Conservation (phyloP, 805 yeast genomes). For the Saccharomyces paradoxus region DNA sequence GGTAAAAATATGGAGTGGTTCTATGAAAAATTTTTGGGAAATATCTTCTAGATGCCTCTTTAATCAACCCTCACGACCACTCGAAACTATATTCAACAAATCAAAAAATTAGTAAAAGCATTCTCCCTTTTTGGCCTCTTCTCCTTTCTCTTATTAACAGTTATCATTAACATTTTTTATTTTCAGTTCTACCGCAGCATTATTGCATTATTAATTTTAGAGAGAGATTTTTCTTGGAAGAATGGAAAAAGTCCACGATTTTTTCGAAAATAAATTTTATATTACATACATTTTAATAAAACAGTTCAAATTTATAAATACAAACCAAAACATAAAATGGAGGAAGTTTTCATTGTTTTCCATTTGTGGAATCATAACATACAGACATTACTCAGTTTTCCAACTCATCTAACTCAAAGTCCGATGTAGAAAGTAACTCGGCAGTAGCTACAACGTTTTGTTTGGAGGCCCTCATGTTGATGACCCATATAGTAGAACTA, state of each 20-base stretch:
- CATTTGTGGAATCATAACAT: too few relatives aligned
- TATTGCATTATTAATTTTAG: not conserved
- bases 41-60: slow-evolving; percentile 35
- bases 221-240: not conserved
- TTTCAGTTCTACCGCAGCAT: not conserved
- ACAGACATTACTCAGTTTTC: not conserved
- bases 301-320: not conserved
- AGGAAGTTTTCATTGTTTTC: too few relatives aligned
- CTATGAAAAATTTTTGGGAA: slow-evolving; percentile 41
- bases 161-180: not conserved
- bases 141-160: not conserved
- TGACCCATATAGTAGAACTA: slow-evolving; percentile 50
- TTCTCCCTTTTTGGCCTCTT: not conserved
- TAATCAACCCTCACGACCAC: not conserved
- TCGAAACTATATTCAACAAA: not conserved
- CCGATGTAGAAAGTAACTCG: not conserved
- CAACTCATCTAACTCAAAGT: not conserved
- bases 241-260: not conserved
- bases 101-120: not conserved
- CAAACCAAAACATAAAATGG: not conserved
- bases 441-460: not conserved
- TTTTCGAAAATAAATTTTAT: not conserved
- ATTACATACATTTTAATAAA: not conserved
- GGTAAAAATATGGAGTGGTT: slow-evolving; percentile 38
- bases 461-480: slow-evolving; percentile 17